phyloP scores from a whole-genome alignment of 2,329 filamentous ascomycete species.

The Talaromyces atroroseus region DNA sequence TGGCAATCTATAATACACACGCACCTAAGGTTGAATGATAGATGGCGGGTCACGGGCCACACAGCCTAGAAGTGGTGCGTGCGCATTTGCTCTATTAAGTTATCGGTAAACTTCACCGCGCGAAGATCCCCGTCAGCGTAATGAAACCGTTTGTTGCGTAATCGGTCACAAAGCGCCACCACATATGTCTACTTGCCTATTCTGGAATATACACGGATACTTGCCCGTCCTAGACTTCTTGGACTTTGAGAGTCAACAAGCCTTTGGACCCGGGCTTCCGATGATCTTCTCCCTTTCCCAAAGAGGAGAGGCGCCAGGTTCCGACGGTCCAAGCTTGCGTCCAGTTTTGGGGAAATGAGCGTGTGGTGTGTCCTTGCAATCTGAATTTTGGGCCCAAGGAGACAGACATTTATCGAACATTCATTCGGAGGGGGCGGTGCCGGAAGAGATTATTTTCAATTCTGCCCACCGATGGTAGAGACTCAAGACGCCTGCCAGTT shows the following conservation, averaged over 20 bases:
- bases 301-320: not conserved
- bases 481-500: not conserved
- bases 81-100: not conserved
- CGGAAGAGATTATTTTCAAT: not conserved
- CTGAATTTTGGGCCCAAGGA: not conserved
- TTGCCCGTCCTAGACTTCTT: not conserved
- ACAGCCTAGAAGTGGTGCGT: not conserved
- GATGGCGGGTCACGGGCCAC: not conserved
- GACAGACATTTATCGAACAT: not conserved
- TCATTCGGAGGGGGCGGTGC: not conserved
- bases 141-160: not conserved
- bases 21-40: not conserved
- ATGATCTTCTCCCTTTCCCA: constrained; percentile 3
- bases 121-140: constrained; percentile 1
- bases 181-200: constrained; percentile 15
- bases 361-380: not conserved
- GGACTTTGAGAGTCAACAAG: not conserved
- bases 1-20: not conserved
- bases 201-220: constrained; percentile 7
- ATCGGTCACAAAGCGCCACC: constrained; percentile 7
- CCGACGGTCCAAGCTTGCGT: not conserved
- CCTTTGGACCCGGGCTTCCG: constrained; percentile 5
- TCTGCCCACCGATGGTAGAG: not conserved
- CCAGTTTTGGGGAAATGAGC: not conserved
- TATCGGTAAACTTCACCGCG: constrained; percentile 5